Evolutionary conservation across 1,284 basidiomycete genomes (phyloP).

Genomic region (Serendipita sp.): DNA sequence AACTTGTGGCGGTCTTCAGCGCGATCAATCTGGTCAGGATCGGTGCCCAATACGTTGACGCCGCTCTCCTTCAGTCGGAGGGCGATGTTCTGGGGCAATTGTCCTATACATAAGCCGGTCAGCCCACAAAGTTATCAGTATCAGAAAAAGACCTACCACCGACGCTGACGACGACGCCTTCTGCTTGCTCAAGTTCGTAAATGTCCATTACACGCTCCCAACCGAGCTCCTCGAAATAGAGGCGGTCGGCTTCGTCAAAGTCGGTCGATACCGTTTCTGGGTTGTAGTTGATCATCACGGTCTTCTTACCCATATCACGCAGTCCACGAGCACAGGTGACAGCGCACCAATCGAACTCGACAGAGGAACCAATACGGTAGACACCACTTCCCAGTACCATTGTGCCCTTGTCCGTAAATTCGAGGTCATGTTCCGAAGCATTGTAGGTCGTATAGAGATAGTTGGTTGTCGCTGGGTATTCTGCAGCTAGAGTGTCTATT

Average conservation of each 20-base stretch:
- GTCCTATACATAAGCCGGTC: constrained; percentile 34
- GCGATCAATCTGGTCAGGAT: constrained; percentile 88
- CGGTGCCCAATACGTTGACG: constrained; percentile 91
- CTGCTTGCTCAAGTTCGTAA: constrained; percentile 88
- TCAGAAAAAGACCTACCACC: constrained; percentile 47
- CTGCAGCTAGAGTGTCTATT: constrained; percentile 97
- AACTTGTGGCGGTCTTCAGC: constrained; percentile 99
- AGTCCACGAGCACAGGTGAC: constrained; percentile 92
- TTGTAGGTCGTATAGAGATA: constrained; percentile 99
- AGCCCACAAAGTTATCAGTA: not conserved
- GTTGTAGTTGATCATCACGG: constrained; percentile 99
- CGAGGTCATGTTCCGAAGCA: constrained; percentile 88
- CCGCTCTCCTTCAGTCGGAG: constrained; percentile 83
- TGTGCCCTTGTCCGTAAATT: constrained; percentile 92
- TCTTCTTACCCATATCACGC: constrained; percentile 82
- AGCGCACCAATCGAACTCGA: constrained; percentile 99
- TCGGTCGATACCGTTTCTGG: constrained; percentile 99
- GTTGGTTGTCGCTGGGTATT: constrained; percentile 98
- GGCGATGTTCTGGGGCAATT: constrained; percentile 97
- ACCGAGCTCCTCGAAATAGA: constrained; percentile 98
- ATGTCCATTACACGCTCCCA: constrained; percentile 99
- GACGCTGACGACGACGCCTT: constrained; percentile 91
- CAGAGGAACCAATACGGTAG: constrained; percentile 94
- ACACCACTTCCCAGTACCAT: constrained; percentile 99
- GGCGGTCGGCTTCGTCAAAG: constrained; percentile 95